These are phyloP conservation scores for Hirschioporus abietinus DNA, from an alignment of 768 basidiomycete species.

Conservation along the genomic window DNA sequence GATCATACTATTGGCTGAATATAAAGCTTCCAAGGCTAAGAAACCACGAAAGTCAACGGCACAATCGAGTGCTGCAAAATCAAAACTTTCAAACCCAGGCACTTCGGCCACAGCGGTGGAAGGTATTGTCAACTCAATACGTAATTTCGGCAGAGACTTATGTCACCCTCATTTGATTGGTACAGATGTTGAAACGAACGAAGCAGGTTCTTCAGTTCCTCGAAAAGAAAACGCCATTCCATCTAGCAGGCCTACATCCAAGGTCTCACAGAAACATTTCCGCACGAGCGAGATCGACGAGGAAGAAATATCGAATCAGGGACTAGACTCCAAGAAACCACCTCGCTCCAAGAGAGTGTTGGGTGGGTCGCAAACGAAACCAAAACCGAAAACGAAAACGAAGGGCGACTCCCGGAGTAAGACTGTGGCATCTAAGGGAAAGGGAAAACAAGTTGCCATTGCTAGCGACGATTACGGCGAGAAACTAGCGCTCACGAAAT, in stretches of 20 bases:
- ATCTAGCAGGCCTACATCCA: not conserved
- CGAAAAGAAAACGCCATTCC: not conserved
- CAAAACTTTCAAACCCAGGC: too few relatives aligned
- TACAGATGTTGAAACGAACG: not conserved
- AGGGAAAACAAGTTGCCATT: not conserved
- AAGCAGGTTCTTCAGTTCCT: not conserved
- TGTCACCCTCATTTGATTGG: not conserved
- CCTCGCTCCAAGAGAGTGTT: not conserved
- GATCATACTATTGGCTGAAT: too few relatives aligned
- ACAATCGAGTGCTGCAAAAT: too few relatives aligned
- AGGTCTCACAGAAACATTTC: not conserved
- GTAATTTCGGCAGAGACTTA: too few relatives aligned
- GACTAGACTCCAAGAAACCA: not conserved
- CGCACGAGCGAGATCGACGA: not conserved
- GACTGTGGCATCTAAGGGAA: not conserved
- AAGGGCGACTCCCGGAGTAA: not conserved
- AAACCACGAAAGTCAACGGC: too few relatives aligned
- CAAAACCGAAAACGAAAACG: not conserved
- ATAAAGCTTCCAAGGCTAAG: too few relatives aligned
- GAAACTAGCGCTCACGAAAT: not conserved
- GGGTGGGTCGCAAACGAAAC: not conserved
- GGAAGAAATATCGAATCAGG: not conserved
- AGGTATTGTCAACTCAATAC: too few relatives aligned
- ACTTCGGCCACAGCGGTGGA: too few relatives aligned
- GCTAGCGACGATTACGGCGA: not conserved